These are phyloP conservation scores for Ogataea neopini DNA, from an alignment of 805 yeast species.

Conservation along the genomic window DNA sequence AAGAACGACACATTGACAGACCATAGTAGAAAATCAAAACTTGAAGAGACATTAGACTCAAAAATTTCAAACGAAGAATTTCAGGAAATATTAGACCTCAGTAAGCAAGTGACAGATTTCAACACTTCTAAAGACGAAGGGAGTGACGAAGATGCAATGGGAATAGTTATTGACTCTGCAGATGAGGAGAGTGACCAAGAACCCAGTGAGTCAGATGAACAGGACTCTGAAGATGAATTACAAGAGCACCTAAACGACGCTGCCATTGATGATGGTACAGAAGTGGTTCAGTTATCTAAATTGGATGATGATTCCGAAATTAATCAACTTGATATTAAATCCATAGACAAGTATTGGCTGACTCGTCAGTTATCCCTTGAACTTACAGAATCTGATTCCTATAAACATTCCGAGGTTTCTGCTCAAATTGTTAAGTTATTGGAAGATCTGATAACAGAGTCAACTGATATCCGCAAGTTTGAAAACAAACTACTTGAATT, in stretches of 20 bases:
- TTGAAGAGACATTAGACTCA: conserved; percentile 51
- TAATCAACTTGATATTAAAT: conserved; percentile 18
- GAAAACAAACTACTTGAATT: conserved; percentile 56
- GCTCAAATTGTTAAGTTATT: conserved; percentile 43
- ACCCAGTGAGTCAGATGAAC: conserved; percentile 31
- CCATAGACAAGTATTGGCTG: conserved; percentile 48
- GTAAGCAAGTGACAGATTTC: conserved; percentile 54
- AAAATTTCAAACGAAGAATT: conserved; percentile 44
- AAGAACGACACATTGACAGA: conserved; percentile 48
- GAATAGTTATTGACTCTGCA: conserved; percentile 40
- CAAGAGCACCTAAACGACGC: conserved; percentile 26
- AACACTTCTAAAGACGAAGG: conserved; percentile 22
- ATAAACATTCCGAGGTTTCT: conserved; percentile 38
- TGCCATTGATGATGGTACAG: conserved; percentile 22
- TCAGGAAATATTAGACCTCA: conserved; percentile 46
- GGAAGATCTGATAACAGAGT: conserved; percentile 28
- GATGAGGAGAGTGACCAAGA: conserved; percentile 38
- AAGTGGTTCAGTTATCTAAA: conserved; percentile 19
- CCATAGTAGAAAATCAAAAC: conserved; percentile 44
- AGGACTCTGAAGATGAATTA: conserved; percentile 32
- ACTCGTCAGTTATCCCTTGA: conserved; percentile 47
- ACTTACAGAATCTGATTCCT: conserved; percentile 39
- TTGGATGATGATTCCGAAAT: conserved; percentile 10
- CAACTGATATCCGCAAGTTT: conserved; percentile 42
- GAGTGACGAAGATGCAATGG: conserved; percentile 33